Conservation (phyloP, 129 eudicot genomes). For the Gnaphalium uliginosum region DNA sequence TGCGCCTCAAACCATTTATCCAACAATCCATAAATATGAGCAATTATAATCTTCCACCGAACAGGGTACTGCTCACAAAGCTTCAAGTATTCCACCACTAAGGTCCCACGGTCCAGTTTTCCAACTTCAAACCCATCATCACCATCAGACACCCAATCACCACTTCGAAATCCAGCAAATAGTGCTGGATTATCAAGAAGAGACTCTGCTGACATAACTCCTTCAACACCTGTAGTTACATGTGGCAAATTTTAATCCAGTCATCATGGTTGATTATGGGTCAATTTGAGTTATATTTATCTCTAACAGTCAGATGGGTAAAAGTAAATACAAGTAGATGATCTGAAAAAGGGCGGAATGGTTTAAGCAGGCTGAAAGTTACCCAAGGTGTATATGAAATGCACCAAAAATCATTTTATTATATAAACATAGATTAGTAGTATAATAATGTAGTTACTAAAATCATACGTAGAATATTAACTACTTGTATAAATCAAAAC, state of each 20-base stretch:
- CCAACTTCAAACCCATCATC: conserved; percentile 50
- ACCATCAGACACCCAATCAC: conserved; percentile 57
- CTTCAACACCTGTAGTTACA: conserved; percentile 60
- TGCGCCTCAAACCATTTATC: conserved; percentile 78
- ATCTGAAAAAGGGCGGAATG: not conserved
- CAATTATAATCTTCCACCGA: conserved; percentile 75
- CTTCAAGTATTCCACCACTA: conserved; percentile 74
- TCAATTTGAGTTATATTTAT: not conserved
- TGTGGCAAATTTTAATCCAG: not conserved
- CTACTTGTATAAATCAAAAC: not conserved
- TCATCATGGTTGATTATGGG: not conserved
- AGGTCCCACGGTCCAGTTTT: conserved; percentile 60
- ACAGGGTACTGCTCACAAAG: conserved; percentile 88
- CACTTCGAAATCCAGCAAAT: conserved; percentile 74
- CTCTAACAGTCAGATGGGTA: not conserved
- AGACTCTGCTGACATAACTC: conserved; percentile 88
- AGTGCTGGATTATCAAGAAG: conserved; percentile 95
- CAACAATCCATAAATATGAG: conserved; percentile 77
- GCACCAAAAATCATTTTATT: not conserved
- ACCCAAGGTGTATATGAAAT: not conserved
- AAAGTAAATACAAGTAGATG: not conserved
- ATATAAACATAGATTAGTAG: not conserved
- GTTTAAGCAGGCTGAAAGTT: not conserved
- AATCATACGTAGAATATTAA: not conserved
- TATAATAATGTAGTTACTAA: not conserved